phyloP scores from a whole-genome alignment of 495 filamentous ascomycete genomes.

The Gamarada debralockiae region DNA sequence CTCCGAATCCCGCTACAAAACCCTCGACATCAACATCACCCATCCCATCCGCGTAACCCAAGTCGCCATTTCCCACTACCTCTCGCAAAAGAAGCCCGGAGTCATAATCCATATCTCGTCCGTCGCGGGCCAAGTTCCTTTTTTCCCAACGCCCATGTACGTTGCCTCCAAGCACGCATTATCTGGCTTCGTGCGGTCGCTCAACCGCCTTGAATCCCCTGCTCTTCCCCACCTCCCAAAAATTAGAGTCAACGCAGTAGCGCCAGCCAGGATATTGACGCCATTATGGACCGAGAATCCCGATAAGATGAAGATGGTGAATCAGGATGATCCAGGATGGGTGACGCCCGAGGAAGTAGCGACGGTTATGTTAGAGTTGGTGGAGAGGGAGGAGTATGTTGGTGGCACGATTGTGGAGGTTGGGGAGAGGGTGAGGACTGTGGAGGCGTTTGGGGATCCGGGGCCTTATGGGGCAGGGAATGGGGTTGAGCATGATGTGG shows the following conservation, averaged over 20 bases:
- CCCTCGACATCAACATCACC: conserved; percentile 64
- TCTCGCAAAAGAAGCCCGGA: conserved; percentile 15
- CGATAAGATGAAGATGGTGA: conserved; percentile 53
- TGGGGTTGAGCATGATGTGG: conserved; percentile 7
- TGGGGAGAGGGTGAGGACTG: conserved; percentile 45
- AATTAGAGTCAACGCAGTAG: conserved; percentile 61
- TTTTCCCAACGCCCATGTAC: conserved; percentile 54
- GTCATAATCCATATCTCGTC: conserved; percentile 54
- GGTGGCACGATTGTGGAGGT: conserved; percentile 57
- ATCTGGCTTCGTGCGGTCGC: conserved; percentile 48
- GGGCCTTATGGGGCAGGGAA: conserved; percentile 39
- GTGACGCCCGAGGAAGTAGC: conserved; percentile 63
- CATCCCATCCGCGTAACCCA: conserved; percentile 67
- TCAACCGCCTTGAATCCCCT: conserved; percentile 40
- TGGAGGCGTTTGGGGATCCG: conserved; percentile 52
- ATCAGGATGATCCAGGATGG: conserved; percentile 45
- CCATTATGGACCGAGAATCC: conserved; percentile 67
- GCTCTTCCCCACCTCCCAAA: conserved; percentile 40
- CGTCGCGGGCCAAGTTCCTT: conserved; percentile 56
- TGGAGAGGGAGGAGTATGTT: conserved; percentile 41
- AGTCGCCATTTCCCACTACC: conserved; percentile 58
- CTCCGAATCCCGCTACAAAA: conserved; percentile 45
- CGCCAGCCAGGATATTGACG: conserved; percentile 63
- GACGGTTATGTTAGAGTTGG: conserved; percentile 56
- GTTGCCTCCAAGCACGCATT: conserved; percentile 60